A percentile compares a stretch with the other conserved stretches of the same genome.
phyloP scores from a whole-genome alignment of 306 rosid genomes.

The Alnus rubra region DNA sequence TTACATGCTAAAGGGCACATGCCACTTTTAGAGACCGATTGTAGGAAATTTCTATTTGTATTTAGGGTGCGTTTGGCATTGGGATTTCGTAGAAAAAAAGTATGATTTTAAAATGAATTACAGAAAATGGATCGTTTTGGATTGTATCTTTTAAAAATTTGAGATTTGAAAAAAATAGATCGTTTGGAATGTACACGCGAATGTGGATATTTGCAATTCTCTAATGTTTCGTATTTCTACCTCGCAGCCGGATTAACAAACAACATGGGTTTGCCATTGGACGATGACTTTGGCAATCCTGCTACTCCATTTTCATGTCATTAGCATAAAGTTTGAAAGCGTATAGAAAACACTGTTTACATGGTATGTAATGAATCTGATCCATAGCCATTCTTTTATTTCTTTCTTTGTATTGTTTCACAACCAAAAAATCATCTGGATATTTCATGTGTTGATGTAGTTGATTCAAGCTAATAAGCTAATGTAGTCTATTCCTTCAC shows the following conservation, averaged over 20 bases:
- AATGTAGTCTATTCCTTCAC: no score
- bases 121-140: no score
- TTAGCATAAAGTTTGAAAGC: no score
- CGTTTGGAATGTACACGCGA: no score
- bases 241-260: conserved; percentile 57
- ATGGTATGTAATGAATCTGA: not conserved
- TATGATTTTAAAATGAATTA: no score
- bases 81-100: no score
- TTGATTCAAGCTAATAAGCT: not conserved
- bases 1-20: no score
- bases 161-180: no score
- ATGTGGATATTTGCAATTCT: not conserved
- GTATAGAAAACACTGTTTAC: not conserved
- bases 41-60: no score
- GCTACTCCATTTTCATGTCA: conserved; percentile 66
- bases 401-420: not conserved
- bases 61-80: no score
- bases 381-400: not conserved
- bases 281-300: conserved; percentile 52
- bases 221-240: not conserved
- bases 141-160: no score
- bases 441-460: not conserved
- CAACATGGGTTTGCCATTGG: conserved; percentile 58
- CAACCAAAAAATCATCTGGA: not conserved
- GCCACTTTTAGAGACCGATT: no score